Evolutionary conservation across 164 flowering plant species (phyloP).

Genomic region (Cinnamomum micranthum): DNA sequence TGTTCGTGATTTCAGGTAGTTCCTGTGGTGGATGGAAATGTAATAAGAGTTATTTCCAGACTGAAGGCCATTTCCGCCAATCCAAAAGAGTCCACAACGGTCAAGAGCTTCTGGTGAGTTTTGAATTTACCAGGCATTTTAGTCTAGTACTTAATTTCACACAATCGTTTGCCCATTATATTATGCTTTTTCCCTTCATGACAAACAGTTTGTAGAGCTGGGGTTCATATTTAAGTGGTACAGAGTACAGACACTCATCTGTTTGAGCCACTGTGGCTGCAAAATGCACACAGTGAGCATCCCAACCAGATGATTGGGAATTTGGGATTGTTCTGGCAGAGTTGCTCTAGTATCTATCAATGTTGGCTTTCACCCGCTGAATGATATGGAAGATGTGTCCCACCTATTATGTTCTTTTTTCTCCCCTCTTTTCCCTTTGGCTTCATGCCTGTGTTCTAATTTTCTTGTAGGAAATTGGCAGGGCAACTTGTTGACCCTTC

Average conservation of each 20-base stretch:
- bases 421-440: background rate
- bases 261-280: background rate
- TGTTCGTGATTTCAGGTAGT: slow-evolving; percentile 51
- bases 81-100: slow-evolving; percentile 58
- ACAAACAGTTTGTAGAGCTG: background rate
- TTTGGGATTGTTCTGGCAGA: too few relatives aligned
- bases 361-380: too few relatives aligned
- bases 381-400: too few relatives aligned
- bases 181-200: background rate
- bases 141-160: background rate
- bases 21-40: slow-evolving; percentile 97
- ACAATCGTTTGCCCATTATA: background rate
- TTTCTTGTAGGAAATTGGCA: slow-evolving; percentile 62
- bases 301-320: background rate
- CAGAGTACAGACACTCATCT: background rate
- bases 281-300: background rate
- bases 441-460: background rate
- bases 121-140: background rate
- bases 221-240: background rate
- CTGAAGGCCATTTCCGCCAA: slow-evolving; percentile 76
- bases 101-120: slow-evolving; percentile 74
- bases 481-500: slow-evolving; percentile 81
- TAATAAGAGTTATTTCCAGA: slow-evolving; percentile 77
- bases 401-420: too few relatives aligned
- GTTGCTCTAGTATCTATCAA: too few relatives aligned